Evolutionary conservation across 306 rosid species (phyloP).

Genomic region (Cicer chorassanicum): DNA sequence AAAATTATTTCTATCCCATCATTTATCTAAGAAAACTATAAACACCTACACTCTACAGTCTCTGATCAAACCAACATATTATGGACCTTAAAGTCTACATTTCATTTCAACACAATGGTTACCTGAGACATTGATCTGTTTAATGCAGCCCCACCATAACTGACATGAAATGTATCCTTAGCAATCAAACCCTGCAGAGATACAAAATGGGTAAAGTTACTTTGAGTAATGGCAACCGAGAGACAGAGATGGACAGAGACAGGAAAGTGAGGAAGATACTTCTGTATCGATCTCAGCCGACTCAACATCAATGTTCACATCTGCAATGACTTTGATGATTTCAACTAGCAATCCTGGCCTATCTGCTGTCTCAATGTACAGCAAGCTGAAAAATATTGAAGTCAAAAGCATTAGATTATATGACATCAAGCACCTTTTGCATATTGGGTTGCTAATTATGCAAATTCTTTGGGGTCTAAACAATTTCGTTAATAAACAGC

Average conservation of each 20-base stretch:
- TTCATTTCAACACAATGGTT: conserved; percentile 36
- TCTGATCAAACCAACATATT: conserved; percentile 6
- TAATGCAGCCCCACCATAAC: conserved; percentile 85
- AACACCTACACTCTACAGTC: not conserved
- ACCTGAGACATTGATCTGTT: conserved; percentile 92
- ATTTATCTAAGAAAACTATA: not conserved
- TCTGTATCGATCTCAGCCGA: conserved; percentile 94
- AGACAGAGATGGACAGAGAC: conserved; percentile 15
- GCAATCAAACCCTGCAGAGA: conserved; percentile 82
- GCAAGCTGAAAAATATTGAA: conserved; percentile 67
- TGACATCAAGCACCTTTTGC: conserved; percentile 38
- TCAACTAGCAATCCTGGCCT: conserved; percentile 89
- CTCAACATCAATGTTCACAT: conserved; percentile 91
- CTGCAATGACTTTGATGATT: conserved; percentile 81
- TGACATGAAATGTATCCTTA: conserved; percentile 91
- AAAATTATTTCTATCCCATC: conserved; percentile 10
- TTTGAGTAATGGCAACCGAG: conserved; percentile 22
- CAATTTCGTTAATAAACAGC: conserved; percentile 10
- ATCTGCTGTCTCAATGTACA: conserved; percentile 89
- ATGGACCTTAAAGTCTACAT: not conserved
- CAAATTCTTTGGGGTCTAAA: conserved; percentile 12
- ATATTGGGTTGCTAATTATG: conserved; percentile 28
- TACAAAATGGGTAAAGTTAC: conserved; percentile 43
- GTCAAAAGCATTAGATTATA: conserved; percentile 44
- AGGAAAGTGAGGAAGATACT: conserved; percentile 52